Percentiles rank a stretch among this genome's conserved stretches.
phyloP scores from a whole-genome alignment of 2,329 filamentous ascomycete genomes.

The Ilyonectria destructans region DNA sequence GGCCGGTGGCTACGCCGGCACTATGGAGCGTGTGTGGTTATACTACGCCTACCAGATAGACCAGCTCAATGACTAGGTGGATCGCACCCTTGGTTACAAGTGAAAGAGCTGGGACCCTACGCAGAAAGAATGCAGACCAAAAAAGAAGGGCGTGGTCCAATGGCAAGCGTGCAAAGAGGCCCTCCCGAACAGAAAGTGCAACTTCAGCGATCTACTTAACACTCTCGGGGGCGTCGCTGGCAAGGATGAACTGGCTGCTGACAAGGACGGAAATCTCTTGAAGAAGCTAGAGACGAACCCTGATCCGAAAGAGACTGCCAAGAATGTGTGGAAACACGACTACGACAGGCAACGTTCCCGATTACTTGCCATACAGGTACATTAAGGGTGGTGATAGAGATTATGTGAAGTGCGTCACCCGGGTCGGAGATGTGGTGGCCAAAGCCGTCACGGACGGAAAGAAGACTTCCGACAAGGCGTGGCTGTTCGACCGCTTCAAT shows the following conservation, averaged over 20 bases:
- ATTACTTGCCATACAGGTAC: conserved; percentile 12
- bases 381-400: background rate
- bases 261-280: conserved; percentile 10
- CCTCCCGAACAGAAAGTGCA: conserved; percentile 5
- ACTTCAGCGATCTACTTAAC: conserved; percentile 16
- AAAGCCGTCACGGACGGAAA: conserved; percentile 7
- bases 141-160: conserved; percentile 3
- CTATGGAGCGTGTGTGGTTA: conserved; percentile 23
- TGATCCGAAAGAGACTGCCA: conserved; percentile 13
- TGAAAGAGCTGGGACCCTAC: conserved; percentile 15
- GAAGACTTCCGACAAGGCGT: conserved; percentile 8
- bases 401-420: conserved; percentile 3
- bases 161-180: background rate
- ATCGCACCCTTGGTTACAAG: conserved; percentile 15
- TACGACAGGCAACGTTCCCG: background rate
- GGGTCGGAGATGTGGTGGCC: conserved; percentile 6
- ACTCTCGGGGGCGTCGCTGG: background rate
- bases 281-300: background rate
- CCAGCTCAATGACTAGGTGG: conserved; percentile 20
- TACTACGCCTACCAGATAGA: conserved; percentile 33
- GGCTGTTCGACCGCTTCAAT: conserved; percentile 18
- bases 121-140: background rate
- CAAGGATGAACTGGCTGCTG: conserved; percentile 7
- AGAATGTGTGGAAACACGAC: background rate
- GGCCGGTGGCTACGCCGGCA: conserved; percentile 27